Percentiles rank a stretch among this genome's conserved stretches.
phyloP scores from a whole-genome alignment of 352 stramenopile genomes.

The Phytophthora brassicae region DNA sequence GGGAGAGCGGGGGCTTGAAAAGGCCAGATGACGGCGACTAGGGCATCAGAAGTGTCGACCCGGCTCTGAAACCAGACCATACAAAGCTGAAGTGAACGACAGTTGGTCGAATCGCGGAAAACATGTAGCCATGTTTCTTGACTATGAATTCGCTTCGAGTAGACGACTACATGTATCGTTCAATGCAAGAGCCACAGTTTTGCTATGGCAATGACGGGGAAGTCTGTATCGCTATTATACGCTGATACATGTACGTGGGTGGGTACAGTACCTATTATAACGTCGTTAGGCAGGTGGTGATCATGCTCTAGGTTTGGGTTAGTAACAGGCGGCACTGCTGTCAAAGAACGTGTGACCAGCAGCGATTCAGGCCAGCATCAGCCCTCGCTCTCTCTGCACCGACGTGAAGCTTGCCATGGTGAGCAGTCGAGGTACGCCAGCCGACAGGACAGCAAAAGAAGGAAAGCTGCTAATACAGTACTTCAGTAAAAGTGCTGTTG shows the following conservation, averaged over 20 bases:
- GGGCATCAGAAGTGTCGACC: background rate
- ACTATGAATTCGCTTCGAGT: no score
- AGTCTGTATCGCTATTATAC: no score
- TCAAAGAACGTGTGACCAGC: slow-evolving; percentile 6
- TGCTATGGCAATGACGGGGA: no score
- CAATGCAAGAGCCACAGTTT: no score
- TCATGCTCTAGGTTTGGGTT: slow-evolving; percentile 4
- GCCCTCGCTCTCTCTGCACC: slow-evolving; percentile 20
- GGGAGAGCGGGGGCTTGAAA: background rate
- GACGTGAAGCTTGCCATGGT: slow-evolving; percentile 8
- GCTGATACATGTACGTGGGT: no score
- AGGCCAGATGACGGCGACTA: background rate
- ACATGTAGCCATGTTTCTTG: background rate
- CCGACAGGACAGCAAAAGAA: background rate
- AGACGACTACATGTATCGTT: background rate
- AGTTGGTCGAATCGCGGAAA: background rate
- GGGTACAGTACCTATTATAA: no score
- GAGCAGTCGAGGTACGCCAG: background rate
- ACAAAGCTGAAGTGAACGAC: background rate
- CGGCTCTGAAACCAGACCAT: background rate
- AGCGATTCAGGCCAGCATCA: slow-evolving; percentile 3
- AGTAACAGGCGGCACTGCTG: slow-evolving; percentile 18
- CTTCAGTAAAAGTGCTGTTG: no score
- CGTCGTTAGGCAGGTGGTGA: background rate
- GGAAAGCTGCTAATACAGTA: no score